Percentiles rank a stretch among this genome's conserved stretches.
These are phyloP conservation scores for Ambrosiella beaveri DNA, from an alignment of 2,329 filamentous ascomycete species.

Conservation along the genomic window DNA sequence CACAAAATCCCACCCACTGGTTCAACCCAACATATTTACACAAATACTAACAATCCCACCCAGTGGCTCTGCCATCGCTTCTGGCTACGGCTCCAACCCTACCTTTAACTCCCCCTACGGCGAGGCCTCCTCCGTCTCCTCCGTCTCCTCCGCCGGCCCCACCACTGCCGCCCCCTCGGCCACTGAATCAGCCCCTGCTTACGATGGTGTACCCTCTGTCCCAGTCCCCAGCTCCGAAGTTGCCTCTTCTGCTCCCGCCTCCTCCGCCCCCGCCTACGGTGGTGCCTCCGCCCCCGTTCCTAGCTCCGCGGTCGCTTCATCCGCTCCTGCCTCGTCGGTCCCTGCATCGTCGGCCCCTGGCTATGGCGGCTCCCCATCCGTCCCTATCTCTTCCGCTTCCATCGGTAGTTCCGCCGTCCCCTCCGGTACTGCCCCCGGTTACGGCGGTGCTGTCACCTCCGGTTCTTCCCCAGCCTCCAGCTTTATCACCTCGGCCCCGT, in stretches of 20 bases:
- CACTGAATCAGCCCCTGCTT: background rate
- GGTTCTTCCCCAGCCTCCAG: background rate
- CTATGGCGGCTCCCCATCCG: background rate
- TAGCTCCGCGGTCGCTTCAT: background rate
- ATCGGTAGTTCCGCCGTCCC: background rate
- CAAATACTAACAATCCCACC: background rate
- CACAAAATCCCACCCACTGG: background rate
- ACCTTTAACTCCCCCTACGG: background rate
- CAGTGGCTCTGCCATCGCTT: slow-evolving; percentile 8
- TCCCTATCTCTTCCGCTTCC: background rate
- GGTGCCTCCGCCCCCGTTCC: background rate
- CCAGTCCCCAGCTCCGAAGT: background rate
- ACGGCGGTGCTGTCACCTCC: background rate
- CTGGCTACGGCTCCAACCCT: slow-evolving; percentile 5
- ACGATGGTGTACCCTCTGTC: background rate
- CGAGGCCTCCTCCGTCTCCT: background rate
- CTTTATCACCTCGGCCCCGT: background rate
- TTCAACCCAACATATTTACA: background rate
- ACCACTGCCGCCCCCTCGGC: background rate
- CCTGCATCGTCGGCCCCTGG: background rate
- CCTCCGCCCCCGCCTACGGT: background rate
- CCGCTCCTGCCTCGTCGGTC: background rate
- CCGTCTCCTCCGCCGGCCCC: background rate
- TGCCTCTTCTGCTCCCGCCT: background rate
- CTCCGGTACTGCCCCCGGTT: slow-evolving; percentile 1